Percentiles rank a stretch among this genome's conserved stretches.
Conservation (phyloP, 352 stramenopile species). For the Pythium rhizo-oryzae region DNA sequence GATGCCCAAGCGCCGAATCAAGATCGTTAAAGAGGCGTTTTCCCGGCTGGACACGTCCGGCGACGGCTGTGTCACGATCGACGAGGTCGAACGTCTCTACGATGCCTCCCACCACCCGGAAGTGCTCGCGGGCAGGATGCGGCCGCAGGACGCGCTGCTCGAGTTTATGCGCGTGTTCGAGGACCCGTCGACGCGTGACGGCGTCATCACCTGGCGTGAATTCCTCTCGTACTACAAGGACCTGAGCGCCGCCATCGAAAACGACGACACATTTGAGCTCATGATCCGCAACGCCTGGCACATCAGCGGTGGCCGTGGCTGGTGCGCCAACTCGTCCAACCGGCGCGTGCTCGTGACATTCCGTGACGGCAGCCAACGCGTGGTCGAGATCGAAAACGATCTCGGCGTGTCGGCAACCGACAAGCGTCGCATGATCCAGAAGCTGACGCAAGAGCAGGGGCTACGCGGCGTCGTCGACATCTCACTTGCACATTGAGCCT, state of each 20-base stretch:
- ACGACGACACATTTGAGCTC: constrained; percentile 88
- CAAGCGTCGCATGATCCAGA: constrained; percentile 56
- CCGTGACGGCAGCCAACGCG: constrained; percentile 62
- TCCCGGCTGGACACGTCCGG: constrained; percentile 61
- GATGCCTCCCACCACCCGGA: constrained; percentile 84
- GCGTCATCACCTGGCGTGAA: constrained; percentile 76
- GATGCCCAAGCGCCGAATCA: constrained; percentile 78
- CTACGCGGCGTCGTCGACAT: constrained; percentile 55
- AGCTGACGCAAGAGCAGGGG: constrained; percentile 51
- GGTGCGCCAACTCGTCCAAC: constrained; percentile 75
- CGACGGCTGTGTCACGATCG: constrained; percentile 61
- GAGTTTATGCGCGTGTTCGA: constrained; percentile 85
- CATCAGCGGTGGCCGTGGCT: constrained; percentile 76
- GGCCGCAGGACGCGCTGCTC: constrained; percentile 66
- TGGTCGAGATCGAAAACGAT: constrained; percentile 76
- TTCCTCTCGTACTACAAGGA: constrained; percentile 93
- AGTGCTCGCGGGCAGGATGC: constrained; percentile 65
- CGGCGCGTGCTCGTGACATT: constrained; percentile 76
- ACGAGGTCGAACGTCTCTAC: constrained; percentile 76
- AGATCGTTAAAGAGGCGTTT: constrained; percentile 90
- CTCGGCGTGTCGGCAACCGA: constrained; percentile 50
- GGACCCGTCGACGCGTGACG: constrained; percentile 38
- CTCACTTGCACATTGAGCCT: constrained; percentile 40
- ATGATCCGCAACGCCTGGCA: constrained; percentile 89
- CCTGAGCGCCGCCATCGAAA: constrained; percentile 71